A percentile compares a stretch with the other conserved stretches of the same genome.
These are phyloP conservation scores for Aspergillus baeticus DNA, from an alignment of 495 filamentous ascomycete genomes.

Conservation along the genomic window DNA sequence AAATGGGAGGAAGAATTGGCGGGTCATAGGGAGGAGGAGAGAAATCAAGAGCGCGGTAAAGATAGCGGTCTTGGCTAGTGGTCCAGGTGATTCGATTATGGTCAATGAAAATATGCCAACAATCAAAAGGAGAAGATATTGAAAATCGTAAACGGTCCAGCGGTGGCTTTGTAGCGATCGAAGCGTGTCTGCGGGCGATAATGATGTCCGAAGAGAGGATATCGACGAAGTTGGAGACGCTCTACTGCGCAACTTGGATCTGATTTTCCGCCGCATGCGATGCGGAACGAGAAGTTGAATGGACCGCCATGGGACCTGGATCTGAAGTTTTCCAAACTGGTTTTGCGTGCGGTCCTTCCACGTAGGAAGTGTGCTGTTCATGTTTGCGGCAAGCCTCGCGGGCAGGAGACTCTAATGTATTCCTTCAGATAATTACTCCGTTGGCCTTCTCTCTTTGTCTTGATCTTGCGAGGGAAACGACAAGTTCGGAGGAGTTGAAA, in stretches of 20 bases:
- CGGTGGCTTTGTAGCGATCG: conserved; percentile 67
- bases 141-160: conserved; percentile 85
- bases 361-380: conserved; percentile 43
- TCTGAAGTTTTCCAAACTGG: conserved; percentile 49
- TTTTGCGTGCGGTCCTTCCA: conserved; percentile 52
- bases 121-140: conserved; percentile 73
- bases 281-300: conserved; percentile 60
- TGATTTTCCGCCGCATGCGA: conserved; percentile 68
- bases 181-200: conserved; percentile 71
- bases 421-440: conserved; percentile 14
- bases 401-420: conserved; percentile 22
- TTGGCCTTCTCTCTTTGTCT: neutral
- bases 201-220: conserved; percentile 76
- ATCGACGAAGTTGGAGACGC: conserved; percentile 71
- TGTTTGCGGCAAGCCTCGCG: conserved; percentile 30
- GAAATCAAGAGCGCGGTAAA: conserved; percentile 64
- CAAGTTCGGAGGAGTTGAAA: conserved; percentile 4
- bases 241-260: conserved; percentile 70
- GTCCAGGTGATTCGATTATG: conserved; percentile 72
- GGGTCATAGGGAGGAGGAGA: conserved; percentile 80
- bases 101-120: conserved; percentile 77
- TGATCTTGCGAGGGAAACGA: neutral
- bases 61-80: conserved; percentile 66
- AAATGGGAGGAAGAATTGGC: conserved; percentile 89
- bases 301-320: conserved; percentile 51